Evolutionary conservation across 2,329 filamentous ascomycete genomes (phyloP).

Genomic region (Exserohilum turcica): DNA sequence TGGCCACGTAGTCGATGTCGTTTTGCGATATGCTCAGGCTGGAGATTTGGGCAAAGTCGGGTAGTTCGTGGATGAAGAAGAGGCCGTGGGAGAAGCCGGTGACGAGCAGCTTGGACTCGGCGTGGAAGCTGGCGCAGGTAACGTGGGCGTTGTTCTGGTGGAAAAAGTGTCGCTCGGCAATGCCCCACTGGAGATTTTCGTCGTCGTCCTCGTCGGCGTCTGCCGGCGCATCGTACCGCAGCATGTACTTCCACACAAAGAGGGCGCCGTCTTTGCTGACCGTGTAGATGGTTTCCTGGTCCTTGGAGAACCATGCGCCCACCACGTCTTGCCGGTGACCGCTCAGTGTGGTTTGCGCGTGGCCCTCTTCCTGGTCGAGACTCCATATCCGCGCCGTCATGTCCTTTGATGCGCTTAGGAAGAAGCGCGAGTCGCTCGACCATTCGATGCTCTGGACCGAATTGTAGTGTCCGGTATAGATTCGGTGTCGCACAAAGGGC

Average conservation of each 20-base stretch:
- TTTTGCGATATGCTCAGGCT: constrained; percentile 94
- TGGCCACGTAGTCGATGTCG: constrained; percentile 91
- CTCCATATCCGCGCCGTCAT: constrained; percentile 96
- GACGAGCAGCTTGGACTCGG: constrained; percentile 87
- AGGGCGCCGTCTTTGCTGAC: constrained; percentile 97
- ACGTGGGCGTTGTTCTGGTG: constrained; percentile 87
- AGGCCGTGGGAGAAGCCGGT: constrained; percentile 94
- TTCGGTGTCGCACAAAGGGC: constrained; percentile 86
- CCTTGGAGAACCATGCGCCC: constrained; percentile 94
- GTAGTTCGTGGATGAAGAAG: constrained; percentile 94
- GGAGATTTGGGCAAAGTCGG: constrained; percentile 94
- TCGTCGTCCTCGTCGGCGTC: constrained; percentile 63
- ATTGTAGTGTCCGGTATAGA: constrained; percentile 88
- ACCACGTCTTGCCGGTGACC: constrained; percentile 90
- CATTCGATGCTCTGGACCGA: constrained; percentile 85
- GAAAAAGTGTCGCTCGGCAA: constrained; percentile 90
- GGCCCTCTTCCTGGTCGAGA: constrained; percentile 81
- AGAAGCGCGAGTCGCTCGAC: constrained; percentile 95
- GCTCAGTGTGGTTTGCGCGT: constrained; percentile 84
- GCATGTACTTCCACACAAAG: constrained; percentile 87
- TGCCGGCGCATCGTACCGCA: constrained; percentile 61
- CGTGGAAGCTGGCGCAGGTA: constrained; percentile 87
- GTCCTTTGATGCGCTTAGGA: constrained; percentile 89
- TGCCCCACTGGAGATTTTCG: constrained; percentile 82
- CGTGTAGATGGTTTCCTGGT: constrained; percentile 95